These are phyloP conservation scores for Mycena metata DNA, from an alignment of 768 basidiomycete genomes.

Conservation along the genomic window DNA sequence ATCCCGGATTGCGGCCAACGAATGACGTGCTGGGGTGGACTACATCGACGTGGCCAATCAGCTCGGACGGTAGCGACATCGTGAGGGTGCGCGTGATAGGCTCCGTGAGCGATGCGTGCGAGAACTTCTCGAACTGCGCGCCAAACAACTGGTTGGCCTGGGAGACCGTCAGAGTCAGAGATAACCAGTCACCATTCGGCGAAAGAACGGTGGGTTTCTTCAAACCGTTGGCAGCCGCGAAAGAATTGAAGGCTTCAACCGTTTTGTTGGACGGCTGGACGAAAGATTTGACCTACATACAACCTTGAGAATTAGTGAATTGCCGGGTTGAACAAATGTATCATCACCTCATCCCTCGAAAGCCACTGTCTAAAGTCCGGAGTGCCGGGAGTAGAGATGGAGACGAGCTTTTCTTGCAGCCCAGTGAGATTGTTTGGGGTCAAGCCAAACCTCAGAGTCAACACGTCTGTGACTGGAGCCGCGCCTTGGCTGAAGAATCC, in stretches of 20 bases:
- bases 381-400: conserved; percentile 27
- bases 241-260: conserved; percentile 23
- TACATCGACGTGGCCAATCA: conserved; percentile 17
- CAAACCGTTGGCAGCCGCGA: conserved; percentile 24
- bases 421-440: conserved; percentile 27
- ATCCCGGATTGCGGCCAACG: neutral
- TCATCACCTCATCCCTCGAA: conserved; percentile 27
- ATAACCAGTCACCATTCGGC: conserved; percentile 21
- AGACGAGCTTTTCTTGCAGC: conserved; percentile 22
- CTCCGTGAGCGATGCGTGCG: conserved; percentile 9
- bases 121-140: conserved; percentile 23
- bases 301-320: conserved; percentile 7
- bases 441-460: conserved; percentile 28
- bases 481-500: conserved; percentile 24
- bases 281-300: conserved; percentile 26
- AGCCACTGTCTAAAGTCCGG: conserved; percentile 26
- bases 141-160: conserved; percentile 29
- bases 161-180: conserved; percentile 26
- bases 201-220: conserved; percentile 19
- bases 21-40: conserved; percentile 21
- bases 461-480: conserved; percentile 15
- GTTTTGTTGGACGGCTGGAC: conserved; percentile 25
- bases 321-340: conserved; percentile 14
- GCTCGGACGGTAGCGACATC: conserved; percentile 23
- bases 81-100: conserved; percentile 15